These are phyloP conservation scores for Tricholoma sp. DNA, from an alignment of 768 basidiomycete species.

Conservation along the genomic window DNA sequence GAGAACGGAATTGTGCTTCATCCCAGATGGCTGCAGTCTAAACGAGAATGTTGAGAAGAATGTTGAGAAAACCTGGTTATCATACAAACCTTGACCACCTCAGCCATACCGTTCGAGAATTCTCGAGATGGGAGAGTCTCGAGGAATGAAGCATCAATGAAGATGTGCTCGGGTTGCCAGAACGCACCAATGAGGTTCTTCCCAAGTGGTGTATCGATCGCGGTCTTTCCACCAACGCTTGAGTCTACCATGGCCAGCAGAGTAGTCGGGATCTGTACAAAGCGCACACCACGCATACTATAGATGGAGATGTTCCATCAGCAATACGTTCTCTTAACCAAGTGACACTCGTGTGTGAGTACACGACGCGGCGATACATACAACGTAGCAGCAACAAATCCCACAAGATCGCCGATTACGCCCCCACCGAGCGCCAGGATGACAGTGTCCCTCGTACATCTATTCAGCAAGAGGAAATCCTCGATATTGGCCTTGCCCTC, in stretches of 20 bases:
- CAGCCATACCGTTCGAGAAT: constrained; percentile 99
- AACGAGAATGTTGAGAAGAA: constrained; percentile 4
- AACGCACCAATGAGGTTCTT: constrained; percentile 99
- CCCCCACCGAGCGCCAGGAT: constrained; percentile 93
- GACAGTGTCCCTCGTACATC: constrained; percentile 91
- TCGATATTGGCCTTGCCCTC: constrained; percentile 91
- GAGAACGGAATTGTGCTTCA: constrained; percentile 78
- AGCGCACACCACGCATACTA: constrained; percentile 96
- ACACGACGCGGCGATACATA: constrained; percentile 35
- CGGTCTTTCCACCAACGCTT: constrained; percentile 95
- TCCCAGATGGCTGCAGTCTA: constrained; percentile 99
- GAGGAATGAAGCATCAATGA: constrained; percentile 95
- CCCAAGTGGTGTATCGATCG: constrained; percentile 97
- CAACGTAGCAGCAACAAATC: constrained; percentile 97
- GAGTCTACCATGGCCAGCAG: constrained; percentile 99
- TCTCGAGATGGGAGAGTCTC: constrained; percentile 89
- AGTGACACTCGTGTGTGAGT: not conserved
- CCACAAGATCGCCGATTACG: constrained; percentile 94
- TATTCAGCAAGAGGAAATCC: constrained; percentile 83
- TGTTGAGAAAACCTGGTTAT: not conserved
- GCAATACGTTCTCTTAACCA: not conserved
- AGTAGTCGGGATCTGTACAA: constrained; percentile 95
- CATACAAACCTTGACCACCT: constrained; percentile 82
- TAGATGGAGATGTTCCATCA: not conserved
- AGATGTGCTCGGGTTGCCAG: constrained; percentile 97